Evolutionary conservation across 75 land plant genomes (phyloP), one percentile per base, ranked within the genome.

Genomic region (Selaginella moellendorffii): DNA sequence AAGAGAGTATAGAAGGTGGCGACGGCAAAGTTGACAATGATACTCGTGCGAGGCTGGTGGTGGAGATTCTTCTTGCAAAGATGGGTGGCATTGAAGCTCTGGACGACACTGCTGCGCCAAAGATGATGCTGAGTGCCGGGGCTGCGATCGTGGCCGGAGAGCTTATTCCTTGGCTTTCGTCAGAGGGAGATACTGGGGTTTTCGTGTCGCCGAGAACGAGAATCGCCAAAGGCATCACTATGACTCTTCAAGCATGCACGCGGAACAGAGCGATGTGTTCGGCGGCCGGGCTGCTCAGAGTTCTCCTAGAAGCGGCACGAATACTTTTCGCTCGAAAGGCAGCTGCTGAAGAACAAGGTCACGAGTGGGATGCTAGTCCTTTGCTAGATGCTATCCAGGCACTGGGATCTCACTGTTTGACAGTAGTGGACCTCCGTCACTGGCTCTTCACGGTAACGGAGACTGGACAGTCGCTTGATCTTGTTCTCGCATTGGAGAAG

Each of bases 191-290:
- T 70, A 51, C 56, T 17, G 65, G 63, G 25, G 51, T 27, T 27
- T 19, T 46, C 30, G 71, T 78, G 79, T 82, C 85, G 1, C 85
- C 99, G 1, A 80, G 99, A 66, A 89, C 91, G 17, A 69, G 85
- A 46, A 82, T 95, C 81, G 84, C 81, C 26, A 89, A 76, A 52
- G 96, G 91, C 10, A 54, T 95, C 65, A 74, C 81, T 30, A 64
- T 74, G 1, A 78, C 86, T 54, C 60, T 95, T 65, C 74, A 67
- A 54, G 80, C 97, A 52, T 95, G 99, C 77, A 84, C 96, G 1
- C 67, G 96, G 54, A 95, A 95, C 64, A 74, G 99, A 52, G 72
- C 84, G 21, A 89, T 95, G 99, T 89, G 99, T 54, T 81, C 86
- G 10, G 65, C 72, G 24, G 87, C 96, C 42, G 96, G 96, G 20